Evolutionary conservation across 75 land plant genomes (phyloP).

Genomic region (Ceratopteris richardii): DNA sequence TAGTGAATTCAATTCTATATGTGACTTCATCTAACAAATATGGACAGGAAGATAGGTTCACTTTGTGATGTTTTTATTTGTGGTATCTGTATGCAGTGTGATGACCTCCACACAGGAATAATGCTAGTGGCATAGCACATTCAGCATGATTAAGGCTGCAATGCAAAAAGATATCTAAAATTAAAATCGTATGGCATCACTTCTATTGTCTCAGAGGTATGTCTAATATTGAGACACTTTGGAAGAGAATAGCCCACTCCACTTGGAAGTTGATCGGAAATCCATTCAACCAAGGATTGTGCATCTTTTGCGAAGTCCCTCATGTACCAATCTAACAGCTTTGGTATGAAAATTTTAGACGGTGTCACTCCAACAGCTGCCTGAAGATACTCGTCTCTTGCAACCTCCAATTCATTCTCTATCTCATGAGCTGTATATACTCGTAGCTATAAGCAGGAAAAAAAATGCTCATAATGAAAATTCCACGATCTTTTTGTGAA

Average conservation of each 20-base stretch:
- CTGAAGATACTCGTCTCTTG: slow-evolving; percentile 75
- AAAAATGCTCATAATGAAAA: background rate
- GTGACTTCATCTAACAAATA: too few relatives aligned
- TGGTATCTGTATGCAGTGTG: too few relatives aligned
- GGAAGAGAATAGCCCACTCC: slow-evolving; percentile 44
- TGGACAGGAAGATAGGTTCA: too few relatives aligned
- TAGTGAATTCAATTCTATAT: too few relatives aligned
- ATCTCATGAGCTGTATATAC: slow-evolving; percentile 65
- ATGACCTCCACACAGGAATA: too few relatives aligned
- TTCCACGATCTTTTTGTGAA: too few relatives aligned
- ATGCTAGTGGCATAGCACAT: too few relatives aligned
- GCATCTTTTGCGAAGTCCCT: slow-evolving; percentile 87
- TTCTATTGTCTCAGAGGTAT: slow-evolving; percentile 26
- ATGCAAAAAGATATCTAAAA: slow-evolving; percentile 58
- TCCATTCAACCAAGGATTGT: slow-evolving; percentile 81
- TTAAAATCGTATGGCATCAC: slow-evolving; percentile 80
- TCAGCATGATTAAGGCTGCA: too few relatives aligned
- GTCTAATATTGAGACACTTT: slow-evolving; percentile 45
- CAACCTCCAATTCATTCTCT: slow-evolving; percentile 57
- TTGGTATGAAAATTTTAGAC: slow-evolving; percentile 60
- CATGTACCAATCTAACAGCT: slow-evolving; percentile 85
- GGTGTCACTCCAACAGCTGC: slow-evolving; percentile 70
- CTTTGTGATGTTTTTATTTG: too few relatives aligned
- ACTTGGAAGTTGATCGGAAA: slow-evolving; percentile 61
- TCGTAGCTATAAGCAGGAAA: slow-evolving; percentile 47